These are phyloP conservation scores for Aechmea fasciata DNA, from an alignment of 176 grass and related monocot genomes.

Conservation along the genomic window DNA sequence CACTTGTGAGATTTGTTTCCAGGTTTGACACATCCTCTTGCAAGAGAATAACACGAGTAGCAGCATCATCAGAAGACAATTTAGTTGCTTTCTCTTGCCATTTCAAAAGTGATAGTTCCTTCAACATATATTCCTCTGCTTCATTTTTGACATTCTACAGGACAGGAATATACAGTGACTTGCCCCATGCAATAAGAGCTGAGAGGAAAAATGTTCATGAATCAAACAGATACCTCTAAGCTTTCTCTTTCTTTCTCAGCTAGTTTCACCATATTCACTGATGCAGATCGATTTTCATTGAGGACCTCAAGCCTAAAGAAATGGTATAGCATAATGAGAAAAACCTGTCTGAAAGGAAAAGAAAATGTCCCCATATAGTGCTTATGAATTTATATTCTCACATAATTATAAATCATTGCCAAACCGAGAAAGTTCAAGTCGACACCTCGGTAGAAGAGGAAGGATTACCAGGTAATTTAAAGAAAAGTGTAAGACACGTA, in stretches of 20 bases:
- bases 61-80: slow-evolving; percentile 69
- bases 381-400: neutral
- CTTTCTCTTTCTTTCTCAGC: slow-evolving; percentile 97
- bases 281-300: slow-evolving; percentile 74
- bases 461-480: neutral
- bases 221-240: slow-evolving; percentile 52
- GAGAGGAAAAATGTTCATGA: neutral
- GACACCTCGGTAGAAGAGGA: no score
- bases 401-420: neutral
- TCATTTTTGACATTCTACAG: slow-evolving; percentile 89
- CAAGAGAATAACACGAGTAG: slow-evolving; percentile 45
- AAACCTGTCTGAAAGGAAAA: slow-evolving; percentile 16
- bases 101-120: slow-evolving; percentile 83
- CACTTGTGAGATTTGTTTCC: slow-evolving; percentile 41
- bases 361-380: slow-evolving; percentile 3
- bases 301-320: slow-evolving; percentile 63
- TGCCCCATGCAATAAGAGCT: neutral
- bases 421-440: no score
- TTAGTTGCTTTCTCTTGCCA: slow-evolving; percentile 86
- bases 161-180: neutral
- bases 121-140: slow-evolving; percentile 86
- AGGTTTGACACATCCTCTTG: slow-evolving; percentile 54
- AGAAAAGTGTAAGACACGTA: neutral
- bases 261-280: slow-evolving; percentile 89
- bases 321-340: slow-evolving; percentile 21